Conservation (phyloP, 306 rosid genomes). For the Amphicarpaea edgeworthii region DNA sequence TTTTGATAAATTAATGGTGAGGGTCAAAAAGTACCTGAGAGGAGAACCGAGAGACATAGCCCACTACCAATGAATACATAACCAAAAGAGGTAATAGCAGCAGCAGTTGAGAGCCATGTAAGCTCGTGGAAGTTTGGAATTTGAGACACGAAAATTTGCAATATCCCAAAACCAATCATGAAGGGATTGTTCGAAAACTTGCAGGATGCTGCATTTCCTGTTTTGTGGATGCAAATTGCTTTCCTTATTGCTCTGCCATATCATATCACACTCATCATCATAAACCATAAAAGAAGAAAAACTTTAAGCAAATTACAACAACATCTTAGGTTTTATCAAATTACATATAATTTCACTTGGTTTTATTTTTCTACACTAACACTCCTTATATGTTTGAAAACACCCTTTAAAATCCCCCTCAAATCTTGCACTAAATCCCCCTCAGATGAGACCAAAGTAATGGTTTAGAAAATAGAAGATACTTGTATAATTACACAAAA, state of each 20-base stretch:
- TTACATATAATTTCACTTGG: too few relatives aligned
- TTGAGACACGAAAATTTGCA: slow-evolving; percentile 65
- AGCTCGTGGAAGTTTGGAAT: slow-evolving; percentile 67
- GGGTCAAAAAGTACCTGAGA: slow-evolving; percentile 44
- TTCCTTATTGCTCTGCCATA: slow-evolving; percentile 59
- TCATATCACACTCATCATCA: not conserved
- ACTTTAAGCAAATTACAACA: too few relatives aligned
- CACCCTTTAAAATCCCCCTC: too few relatives aligned
- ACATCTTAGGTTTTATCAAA: too few relatives aligned
- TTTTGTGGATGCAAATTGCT: slow-evolving; percentile 57
- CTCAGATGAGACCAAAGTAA: too few relatives aligned
- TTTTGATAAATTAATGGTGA: not conserved
- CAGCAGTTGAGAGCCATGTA: slow-evolving; percentile 64
- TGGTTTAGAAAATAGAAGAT: too few relatives aligned
- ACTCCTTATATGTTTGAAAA: too few relatives aligned
- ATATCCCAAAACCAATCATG: slow-evolving; percentile 59
- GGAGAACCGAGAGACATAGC: slow-evolving; percentile 55
- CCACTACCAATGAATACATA: slow-evolving; percentile 62
- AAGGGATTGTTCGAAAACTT: slow-evolving; percentile 64
- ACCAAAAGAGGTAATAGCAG: slow-evolving; percentile 71
- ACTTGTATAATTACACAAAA: too few relatives aligned
- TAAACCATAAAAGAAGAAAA: not conserved
- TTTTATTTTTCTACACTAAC: too few relatives aligned
- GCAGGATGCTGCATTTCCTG: slow-evolving; percentile 57
- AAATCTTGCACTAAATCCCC: too few relatives aligned